Evolutionary conservation across 805 yeast genomes (phyloP).

Genomic region (Suhomyces sp.): DNA sequence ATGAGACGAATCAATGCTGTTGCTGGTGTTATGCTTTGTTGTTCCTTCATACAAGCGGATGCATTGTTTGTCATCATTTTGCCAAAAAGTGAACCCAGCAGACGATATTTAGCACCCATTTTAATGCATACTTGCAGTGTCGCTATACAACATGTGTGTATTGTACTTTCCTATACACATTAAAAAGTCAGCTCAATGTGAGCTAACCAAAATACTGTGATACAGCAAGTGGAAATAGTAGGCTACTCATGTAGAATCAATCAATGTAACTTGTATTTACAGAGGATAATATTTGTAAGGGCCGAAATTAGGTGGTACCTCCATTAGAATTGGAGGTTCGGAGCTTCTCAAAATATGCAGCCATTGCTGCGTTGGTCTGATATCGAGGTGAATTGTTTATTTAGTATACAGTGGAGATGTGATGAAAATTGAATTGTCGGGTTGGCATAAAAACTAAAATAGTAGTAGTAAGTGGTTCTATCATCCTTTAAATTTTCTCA

Average conservation of each 20-base stretch:
- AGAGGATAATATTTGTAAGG: not conserved
- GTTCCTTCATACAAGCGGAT: not conserved
- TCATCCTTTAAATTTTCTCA: slow-evolving; percentile 24
- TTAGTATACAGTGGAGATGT: not conserved
- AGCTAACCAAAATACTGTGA: not conserved
- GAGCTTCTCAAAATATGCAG: not conserved
- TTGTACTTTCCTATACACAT: not conserved
- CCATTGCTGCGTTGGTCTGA: not conserved
- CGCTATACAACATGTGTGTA: not conserved
- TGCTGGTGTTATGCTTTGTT: not conserved
- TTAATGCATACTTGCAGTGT: not conserved
- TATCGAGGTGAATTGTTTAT: not conserved
- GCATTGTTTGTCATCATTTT: not conserved
- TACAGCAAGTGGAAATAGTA: not conserved
- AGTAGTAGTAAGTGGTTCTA: not conserved
- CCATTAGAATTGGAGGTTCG: too few species aligned
- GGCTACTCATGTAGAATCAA: not conserved
- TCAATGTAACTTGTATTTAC: not conserved
- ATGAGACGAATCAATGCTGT: too few species aligned
- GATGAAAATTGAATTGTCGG: not conserved
- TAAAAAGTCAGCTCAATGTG: not conserved
- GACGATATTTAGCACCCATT: not conserved
- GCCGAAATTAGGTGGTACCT: not conserved
- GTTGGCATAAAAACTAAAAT: not conserved
- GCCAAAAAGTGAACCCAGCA: not conserved